Percentiles rank a stretch among this genome's conserved stretches.
Conservation (phyloP, 208 protist species). For the Leishmania braziliensis region DNA sequence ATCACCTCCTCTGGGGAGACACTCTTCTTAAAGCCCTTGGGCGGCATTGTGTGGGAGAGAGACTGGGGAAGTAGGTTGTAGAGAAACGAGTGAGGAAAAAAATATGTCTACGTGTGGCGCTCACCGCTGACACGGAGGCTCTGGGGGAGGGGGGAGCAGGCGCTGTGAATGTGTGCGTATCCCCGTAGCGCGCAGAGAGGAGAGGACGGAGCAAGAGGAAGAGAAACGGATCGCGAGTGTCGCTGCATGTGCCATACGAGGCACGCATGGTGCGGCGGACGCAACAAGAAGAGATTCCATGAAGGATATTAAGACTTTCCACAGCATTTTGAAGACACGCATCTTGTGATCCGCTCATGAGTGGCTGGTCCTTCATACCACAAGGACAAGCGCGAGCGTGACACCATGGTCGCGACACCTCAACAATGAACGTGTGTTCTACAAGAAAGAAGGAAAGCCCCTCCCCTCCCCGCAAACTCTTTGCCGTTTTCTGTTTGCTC, state of each 20-base stretch:
- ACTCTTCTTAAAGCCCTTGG: constrained; percentile 50
- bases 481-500: background rate
- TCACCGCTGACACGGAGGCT: background rate
- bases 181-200: background rate
- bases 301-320: background rate
- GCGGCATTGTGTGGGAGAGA: constrained; percentile 15
- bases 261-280: background rate
- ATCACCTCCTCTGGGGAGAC: constrained; percentile 60
- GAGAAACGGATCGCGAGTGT: background rate
- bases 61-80: background rate
- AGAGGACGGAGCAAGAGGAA: background rate
- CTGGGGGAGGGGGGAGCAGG: background rate
- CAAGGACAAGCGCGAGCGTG: background rate
- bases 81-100: background rate
- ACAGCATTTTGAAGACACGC: background rate
- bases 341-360: too few species aligned
- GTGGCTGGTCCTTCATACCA: background rate
- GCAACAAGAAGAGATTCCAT: background rate
- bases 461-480: background rate
- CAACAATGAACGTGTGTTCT: background rate
- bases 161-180: background rate
- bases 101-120: background rate
- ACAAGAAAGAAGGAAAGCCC: background rate
- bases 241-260: background rate
- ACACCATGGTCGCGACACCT: background rate